Evolutionary conservation across 2,329 filamentous ascomycete genomes (phyloP).

Genomic region (Cladosporium sp.): DNA sequence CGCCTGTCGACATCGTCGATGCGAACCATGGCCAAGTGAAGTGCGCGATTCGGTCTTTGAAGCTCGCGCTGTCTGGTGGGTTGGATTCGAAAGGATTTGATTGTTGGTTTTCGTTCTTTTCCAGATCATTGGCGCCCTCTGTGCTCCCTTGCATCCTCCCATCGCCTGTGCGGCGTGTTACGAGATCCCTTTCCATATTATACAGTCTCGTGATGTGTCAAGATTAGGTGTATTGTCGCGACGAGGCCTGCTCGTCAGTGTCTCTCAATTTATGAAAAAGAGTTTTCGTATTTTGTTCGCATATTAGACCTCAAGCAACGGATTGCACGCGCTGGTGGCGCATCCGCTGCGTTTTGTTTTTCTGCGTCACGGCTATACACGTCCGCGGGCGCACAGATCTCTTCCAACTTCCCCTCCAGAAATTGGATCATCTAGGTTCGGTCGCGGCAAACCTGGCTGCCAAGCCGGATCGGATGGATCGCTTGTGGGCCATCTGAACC

Average conservation of each 20-base stretch:
- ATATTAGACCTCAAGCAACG: too few relatives aligned
- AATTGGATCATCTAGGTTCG: conserved; percentile 7
- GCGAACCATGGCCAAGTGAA: conserved; percentile 31
- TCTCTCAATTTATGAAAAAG: too few relatives aligned
- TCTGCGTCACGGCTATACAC: neutral
- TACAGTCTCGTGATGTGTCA: too few relatives aligned
- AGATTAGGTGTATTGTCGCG: too few relatives aligned
- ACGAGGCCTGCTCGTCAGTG: too few relatives aligned
- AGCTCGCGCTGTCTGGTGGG: conserved; percentile 16
- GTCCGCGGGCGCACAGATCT: conserved; percentile 6
- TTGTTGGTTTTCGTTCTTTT: conserved; percentile 1
- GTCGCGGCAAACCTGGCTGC: conserved; percentile 4
- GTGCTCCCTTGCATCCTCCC: neutral
- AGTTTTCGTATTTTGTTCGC: too few relatives aligned
- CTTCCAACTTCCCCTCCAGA: conserved; percentile 2
- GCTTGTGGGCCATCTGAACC: neutral
- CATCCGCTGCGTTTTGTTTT: neutral
- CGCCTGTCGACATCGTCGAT: conserved; percentile 44
- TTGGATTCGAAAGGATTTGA: neutral
- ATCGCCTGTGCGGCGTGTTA: too few relatives aligned
- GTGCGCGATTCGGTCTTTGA: conserved; percentile 20
- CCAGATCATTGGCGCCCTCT: neutral
- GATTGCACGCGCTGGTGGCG: neutral
- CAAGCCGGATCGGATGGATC: conserved; percentile 7
- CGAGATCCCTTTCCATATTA: too few relatives aligned